Percentiles rank a stretch among this genome's conserved stretches.
These are phyloP conservation scores for Abortiporus biennis DNA, from an alignment of 1,284 basidiomycete species.

Conservation along the genomic window DNA sequence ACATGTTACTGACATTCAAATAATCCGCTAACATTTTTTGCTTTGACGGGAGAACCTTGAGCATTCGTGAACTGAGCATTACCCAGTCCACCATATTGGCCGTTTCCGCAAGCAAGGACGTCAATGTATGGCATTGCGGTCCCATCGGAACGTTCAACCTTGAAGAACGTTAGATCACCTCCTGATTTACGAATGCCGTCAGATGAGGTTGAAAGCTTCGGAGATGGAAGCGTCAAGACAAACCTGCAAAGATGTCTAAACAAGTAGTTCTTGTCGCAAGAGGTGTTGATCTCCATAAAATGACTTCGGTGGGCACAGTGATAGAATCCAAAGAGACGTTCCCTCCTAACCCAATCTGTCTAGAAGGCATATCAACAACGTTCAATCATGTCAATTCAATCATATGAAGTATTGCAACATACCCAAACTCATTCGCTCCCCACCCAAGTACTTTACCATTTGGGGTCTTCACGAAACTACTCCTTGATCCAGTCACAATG, in stretches of 20 bases:
- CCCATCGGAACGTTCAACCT: conserved; percentile 54
- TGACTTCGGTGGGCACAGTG: conserved; percentile 81
- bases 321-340: conserved; percentile 68
- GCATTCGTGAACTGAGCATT: conserved; percentile 76
- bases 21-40: conserved; percentile 81
- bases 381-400: conserved; percentile 1
- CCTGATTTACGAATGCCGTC: conserved; percentile 39
- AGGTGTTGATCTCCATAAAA: conserved; percentile 58
- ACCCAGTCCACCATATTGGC: conserved; percentile 81
- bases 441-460: conserved; percentile 82
- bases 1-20: conserved; percentile 61
- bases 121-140: conserved; percentile 48
- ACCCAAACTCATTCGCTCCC: conserved; percentile 86
- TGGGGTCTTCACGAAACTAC: conserved; percentile 67
- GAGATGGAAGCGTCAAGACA: conserved; percentile 14
- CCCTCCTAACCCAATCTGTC: conserved; percentile 80
- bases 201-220: conserved; percentile 1
- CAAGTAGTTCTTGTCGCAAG: conserved; percentile 55
- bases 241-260: conserved; percentile 60
- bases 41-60: conserved; percentile 65
- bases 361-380: conserved; percentile 22
- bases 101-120: conserved; percentile 81
- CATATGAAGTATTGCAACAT: conserved; percentile 13
- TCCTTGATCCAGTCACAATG: conserved; percentile 70
- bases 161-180: conserved; percentile 76